A percentile compares a stretch with the other conserved stretches of the same genome.
Evolutionary conservation across 257 asterid genomes (phyloP).

Genomic region (Primulina tabacum): DNA sequence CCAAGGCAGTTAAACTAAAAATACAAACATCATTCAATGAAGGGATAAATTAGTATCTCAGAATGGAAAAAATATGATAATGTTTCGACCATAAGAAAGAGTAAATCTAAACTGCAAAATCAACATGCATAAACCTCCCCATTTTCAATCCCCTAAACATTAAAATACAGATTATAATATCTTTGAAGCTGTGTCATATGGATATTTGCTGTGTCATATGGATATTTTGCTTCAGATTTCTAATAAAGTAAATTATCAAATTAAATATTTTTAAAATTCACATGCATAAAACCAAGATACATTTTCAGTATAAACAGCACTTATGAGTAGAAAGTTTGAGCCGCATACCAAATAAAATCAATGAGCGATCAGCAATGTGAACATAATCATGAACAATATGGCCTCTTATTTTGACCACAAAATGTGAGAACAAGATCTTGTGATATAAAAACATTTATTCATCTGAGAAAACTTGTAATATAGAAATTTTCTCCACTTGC

Average conservation of each 20-base stretch:
- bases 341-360: too few relatives aligned
- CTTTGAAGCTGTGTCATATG: too few relatives aligned
- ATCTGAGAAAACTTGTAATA: background rate
- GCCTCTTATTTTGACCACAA: background rate
- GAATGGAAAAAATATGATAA: background rate
- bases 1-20: background rate
- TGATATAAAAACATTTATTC: constrained; percentile 9
- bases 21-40: constrained; percentile 8
- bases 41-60: constrained; percentile 1
- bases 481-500: background rate
- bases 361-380: background rate
- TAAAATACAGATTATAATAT: too few relatives aligned
- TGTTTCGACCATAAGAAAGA: background rate
- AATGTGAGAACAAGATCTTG: background rate
- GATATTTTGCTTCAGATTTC: background rate
- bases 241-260: too few relatives aligned
- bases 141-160: background rate
- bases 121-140: background rate
- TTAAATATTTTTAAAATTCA: too few relatives aligned
- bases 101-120: background rate
- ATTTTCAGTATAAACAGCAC: background rate
- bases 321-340: background rate
- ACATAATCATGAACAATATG: background rate
- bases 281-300: background rate
- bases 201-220: background rate